These are phyloP conservation scores for Scalesia atractyloides DNA, from an alignment of 129 eudicot species.

Conservation along the genomic window DNA sequence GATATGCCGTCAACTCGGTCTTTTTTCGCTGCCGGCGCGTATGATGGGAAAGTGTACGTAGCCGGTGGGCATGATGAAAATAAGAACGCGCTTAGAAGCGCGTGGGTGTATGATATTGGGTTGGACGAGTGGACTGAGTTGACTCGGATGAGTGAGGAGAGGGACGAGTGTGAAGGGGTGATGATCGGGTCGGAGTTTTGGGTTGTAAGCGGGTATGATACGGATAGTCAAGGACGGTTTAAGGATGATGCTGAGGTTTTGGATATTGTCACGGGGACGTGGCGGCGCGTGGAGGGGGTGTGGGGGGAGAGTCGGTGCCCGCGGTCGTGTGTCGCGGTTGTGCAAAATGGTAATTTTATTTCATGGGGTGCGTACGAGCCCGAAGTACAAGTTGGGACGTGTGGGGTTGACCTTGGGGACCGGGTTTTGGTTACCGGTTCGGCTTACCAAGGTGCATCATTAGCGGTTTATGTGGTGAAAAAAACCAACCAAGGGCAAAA, in stretches of 20 bases:
- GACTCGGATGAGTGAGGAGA: conserved; percentile 67
- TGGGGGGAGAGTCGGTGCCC: conserved; percentile 73
- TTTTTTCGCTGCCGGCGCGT: conserved; percentile 65
- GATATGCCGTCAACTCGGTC: conserved; percentile 79
- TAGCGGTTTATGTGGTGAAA: conserved; percentile 45
- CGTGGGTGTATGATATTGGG: conserved; percentile 56
- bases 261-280: conserved; percentile 42
- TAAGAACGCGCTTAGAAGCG: conserved; percentile 62
- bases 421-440: conserved; percentile 59
- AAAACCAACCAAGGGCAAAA: conserved; percentile 47
- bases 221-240: conserved; percentile 66
- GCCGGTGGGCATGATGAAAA: conserved; percentile 89
- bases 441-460: conserved; percentile 57
- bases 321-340: conserved; percentile 54
- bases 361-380: conserved; percentile 60
- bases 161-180: conserved; percentile 85
- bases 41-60: conserved; percentile 44
- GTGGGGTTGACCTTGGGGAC: conserved; percentile 63
- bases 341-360: conserved; percentile 39
- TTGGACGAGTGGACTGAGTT: conserved; percentile 78
- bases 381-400: conserved; percentile 49
- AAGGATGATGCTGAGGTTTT: conserved; percentile 57
- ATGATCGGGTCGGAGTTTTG: conserved; percentile 69
- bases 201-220: conserved; percentile 71
- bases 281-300: conserved; percentile 65